Percentiles rank a stretch among this genome's conserved stretches.
These are phyloP conservation scores for Silene coronaria DNA, from an alignment of 179 eudicot genomes.

Conservation along the genomic window DNA sequence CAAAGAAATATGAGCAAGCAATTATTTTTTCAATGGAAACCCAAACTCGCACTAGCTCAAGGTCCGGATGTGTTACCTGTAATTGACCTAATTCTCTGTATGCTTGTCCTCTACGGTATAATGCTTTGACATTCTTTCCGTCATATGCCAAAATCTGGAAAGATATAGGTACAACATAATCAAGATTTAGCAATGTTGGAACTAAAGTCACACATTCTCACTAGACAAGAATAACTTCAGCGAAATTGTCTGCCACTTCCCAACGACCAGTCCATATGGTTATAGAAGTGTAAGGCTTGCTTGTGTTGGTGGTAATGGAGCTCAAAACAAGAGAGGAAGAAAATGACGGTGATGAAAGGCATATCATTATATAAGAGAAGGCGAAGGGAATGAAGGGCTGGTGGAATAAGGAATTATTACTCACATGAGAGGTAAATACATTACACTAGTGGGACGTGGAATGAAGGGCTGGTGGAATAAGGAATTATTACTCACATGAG, in stretches of 20 bases:
- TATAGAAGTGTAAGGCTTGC: background rate
- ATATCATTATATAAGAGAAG: background rate
- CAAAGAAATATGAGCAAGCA: conserved; percentile 8
- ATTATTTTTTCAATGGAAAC: background rate
- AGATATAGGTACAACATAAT: conserved; percentile 1
- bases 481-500: background rate
- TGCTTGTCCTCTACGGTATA: conserved; percentile 96
- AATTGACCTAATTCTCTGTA: conserved; percentile 65
- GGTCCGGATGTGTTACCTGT: conserved; percentile 33
- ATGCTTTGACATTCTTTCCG: conserved; percentile 75
- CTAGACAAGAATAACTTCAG: background rate
- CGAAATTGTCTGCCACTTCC: background rate
- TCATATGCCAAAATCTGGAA: conserved; percentile 70
- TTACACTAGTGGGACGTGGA: background rate
- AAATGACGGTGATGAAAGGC: background rate
- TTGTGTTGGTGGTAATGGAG: background rate
- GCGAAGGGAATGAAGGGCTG: background rate
- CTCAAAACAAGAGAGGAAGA: background rate
- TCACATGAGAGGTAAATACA: background rate
- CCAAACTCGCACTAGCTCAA: background rate
- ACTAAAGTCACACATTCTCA: background rate
- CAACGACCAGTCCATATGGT: background rate
- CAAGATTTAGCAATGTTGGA: background rate
- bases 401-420: background rate
- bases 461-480: background rate